Conservation (phyloP, 345 rosid genomes). For the Gossypium thurberi region DNA sequence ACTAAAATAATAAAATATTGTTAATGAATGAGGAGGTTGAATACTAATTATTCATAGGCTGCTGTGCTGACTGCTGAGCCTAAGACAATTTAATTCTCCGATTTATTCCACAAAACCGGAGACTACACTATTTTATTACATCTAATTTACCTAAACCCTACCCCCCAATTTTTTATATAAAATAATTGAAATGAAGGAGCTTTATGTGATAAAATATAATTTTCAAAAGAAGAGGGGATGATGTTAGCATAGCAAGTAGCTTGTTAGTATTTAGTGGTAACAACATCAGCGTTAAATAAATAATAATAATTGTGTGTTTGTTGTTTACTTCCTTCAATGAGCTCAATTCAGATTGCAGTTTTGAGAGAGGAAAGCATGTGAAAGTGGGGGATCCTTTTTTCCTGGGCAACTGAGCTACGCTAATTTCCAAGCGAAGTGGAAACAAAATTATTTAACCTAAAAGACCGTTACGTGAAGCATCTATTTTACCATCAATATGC, state of each 20-base stretch:
- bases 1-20: background rate
- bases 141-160: background rate
- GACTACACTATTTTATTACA: background rate
- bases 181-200: background rate
- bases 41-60: background rate
- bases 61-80: background rate
- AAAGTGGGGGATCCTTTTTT: conserved; percentile 16
- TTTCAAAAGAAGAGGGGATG: background rate
- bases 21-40: conserved; percentile 3
- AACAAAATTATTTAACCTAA: conserved; percentile 6
- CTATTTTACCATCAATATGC: conserved; percentile 2
- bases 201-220: background rate
- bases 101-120: conserved; percentile 2
- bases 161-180: background rate
- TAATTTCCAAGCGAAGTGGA: conserved; percentile 27
- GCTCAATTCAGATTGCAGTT: background rate
- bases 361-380: conserved; percentile 23
- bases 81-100: conserved; percentile 9
- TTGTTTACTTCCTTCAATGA: background rate
- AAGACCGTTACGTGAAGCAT: conserved; percentile 17
- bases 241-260: background rate
- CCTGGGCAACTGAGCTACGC: conserved; percentile 22
- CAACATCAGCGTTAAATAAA: too few species aligned
- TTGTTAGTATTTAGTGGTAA: too few species aligned
- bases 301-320: background rate